These are phyloP conservation scores for Vicia villosa DNA, from an alignment of 306 rosid genomes.

Conservation along the genomic window DNA sequence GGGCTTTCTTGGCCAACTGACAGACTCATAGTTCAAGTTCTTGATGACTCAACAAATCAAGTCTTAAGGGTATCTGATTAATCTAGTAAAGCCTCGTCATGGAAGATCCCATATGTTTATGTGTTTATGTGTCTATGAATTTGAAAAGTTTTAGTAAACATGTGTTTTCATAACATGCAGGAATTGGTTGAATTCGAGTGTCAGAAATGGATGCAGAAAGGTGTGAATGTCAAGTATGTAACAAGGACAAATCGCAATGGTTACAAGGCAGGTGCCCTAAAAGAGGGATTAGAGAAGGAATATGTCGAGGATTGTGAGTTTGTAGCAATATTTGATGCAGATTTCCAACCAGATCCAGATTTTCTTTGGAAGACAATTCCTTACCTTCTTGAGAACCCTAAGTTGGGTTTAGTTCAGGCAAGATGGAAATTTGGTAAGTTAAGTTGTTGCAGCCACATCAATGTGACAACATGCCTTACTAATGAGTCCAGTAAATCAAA, in stretches of 20 bases:
- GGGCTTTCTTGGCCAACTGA: slow-evolving; percentile 62
- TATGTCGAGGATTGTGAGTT: slow-evolving; percentile 54
- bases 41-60: slow-evolving; percentile 62
- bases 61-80: slow-evolving; percentile 47
- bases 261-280: slow-evolving; percentile 65
- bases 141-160: slow-evolving; percentile 23
- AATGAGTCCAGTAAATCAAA: slow-evolving; percentile 26
- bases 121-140: not conserved
- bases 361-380: slow-evolving; percentile 59
- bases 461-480: slow-evolving; percentile 21
- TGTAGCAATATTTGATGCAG: slow-evolving; percentile 63
- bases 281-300: slow-evolving; percentile 57
- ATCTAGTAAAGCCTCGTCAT: slow-evolving; percentile 19
- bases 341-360: slow-evolving; percentile 63
- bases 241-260: slow-evolving; percentile 57
- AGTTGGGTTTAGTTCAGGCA: slow-evolving; percentile 63
- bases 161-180: slow-evolving; percentile 43
- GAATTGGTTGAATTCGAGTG: slow-evolving; percentile 56
- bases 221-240: slow-evolving; percentile 58
- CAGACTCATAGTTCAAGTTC: slow-evolving; percentile 57
- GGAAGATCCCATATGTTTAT: slow-evolving; percentile 12
- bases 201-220: slow-evolving; percentile 50
- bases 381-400: slow-evolving; percentile 53
- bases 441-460: slow-evolving; percentile 31
- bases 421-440: slow-evolving; percentile 63